A percentile compares a stretch with the other conserved stretches of the same genome.
These are phyloP conservation scores for Fusarium dlaminii DNA, from an alignment of 2,329 filamentous ascomycete genomes.

Conservation along the genomic window DNA sequence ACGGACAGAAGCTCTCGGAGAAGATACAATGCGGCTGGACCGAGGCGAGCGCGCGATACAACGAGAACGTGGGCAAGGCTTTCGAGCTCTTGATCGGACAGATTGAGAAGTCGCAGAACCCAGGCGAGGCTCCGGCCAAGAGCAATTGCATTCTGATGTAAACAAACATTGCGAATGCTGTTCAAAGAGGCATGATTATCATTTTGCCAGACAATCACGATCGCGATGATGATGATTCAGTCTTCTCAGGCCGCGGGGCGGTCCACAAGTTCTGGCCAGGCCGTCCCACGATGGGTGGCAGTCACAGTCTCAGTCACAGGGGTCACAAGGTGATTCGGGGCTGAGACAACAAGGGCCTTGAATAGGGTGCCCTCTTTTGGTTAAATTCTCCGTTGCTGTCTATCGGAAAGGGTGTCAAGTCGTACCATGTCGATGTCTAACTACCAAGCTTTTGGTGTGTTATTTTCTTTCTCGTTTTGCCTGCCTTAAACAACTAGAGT, in stretches of 20 bases:
- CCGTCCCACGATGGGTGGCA: slow-evolving; percentile 20
- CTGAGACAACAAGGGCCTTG: slow-evolving; percentile 22
- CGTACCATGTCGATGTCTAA: not conserved
- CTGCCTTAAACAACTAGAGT: slow-evolving; percentile 30
- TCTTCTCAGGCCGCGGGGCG: slow-evolving; percentile 24
- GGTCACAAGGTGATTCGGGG: slow-evolving; percentile 23
- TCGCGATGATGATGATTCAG: slow-evolving; percentile 5
- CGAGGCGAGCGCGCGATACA: slow-evolving; percentile 92
- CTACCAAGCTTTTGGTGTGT: not conserved
- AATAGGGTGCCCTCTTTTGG: slow-evolving; percentile 23
- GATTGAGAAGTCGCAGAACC: slow-evolving; percentile 94
- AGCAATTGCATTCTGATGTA: slow-evolving; percentile 90
- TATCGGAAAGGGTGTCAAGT: slow-evolving; percentile 8
- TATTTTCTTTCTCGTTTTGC: slow-evolving; percentile 22
- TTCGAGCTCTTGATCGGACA: slow-evolving; percentile 95
- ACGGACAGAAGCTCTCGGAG: slow-evolving; percentile 84
- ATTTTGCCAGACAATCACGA: slow-evolving; percentile 12
- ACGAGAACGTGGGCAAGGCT: slow-evolving; percentile 90
- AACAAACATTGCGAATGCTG: not conserved
- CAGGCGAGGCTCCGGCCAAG: slow-evolving; percentile 80
- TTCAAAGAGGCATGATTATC: not conserved
- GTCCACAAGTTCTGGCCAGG: slow-evolving; percentile 13
- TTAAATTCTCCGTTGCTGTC: slow-evolving; percentile 30
- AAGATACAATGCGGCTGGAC: slow-evolving; percentile 94
- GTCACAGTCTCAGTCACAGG: slow-evolving; percentile 7